Evolutionary conservation across 2,329 filamentous ascomycete species (phyloP), one percentile per base, ranked within the genome.

Genomic region (Apiospora koreana): DNA sequence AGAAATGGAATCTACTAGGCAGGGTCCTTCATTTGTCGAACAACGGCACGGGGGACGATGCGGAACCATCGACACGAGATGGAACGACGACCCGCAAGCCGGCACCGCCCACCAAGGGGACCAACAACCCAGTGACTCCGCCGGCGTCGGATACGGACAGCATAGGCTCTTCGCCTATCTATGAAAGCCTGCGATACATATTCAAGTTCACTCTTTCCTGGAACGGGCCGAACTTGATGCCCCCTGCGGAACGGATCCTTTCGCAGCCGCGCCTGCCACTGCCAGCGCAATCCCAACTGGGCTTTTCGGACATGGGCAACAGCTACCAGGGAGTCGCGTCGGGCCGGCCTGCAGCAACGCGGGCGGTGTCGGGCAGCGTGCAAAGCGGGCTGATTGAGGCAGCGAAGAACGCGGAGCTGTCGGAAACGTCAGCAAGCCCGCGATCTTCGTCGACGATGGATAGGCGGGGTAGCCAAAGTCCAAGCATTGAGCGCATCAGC

Each of bases 181-280:
- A 81, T 71, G 86, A 89, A 74, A 81, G 87, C 77, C 81, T 86
- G 78, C 83, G 86, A 73, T 94, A 89, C 76, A 86, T 89, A 71
- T 95, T 95, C 84, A 93, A 91, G 72, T 95, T 95, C 76, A 89
- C 91, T 12, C 85, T 94, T 2, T 91, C 92, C 71, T 92, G 88
- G 86, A 85, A 90, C 50, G 81, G 86, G 66, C 77, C 81, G 7
- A 87, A 87, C 31, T 80, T 85, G 25, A 84, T 87, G 72, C 84
- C 87, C 68, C 83, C 84, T 0, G 87, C 87, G 3, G 88, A 91
- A 50, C 88, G 90, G 3, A 86, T 91, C n/a, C 83, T 95, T 25
- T 86, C 85, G 28, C 87, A 89, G 6, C 93, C 93, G 1, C 86
- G 91, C 16, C 86, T 96, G 4, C 93, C 93, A 0, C 85, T 86